Conservation (phyloP, 2,329 filamentous ascomycete species). For the Fusarium globosum region DNA sequence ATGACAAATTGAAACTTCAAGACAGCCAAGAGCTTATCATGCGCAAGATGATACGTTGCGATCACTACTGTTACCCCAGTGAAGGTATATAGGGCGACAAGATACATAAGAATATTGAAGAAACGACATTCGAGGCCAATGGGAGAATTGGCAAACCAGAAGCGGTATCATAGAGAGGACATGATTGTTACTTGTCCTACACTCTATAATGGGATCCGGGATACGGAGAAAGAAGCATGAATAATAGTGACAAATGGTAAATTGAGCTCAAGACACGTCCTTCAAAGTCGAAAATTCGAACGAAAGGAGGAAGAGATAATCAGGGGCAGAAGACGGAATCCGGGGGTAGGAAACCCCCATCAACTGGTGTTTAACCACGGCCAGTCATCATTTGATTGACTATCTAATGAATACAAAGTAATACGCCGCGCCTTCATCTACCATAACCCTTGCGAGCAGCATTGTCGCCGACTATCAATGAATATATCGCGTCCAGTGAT, state of each 20-base stretch:
- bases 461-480: not conserved
- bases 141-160: not conserved
- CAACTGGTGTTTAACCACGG: not conserved
- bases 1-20: not conserved
- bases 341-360: not conserved
- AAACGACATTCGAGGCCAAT: not conserved
- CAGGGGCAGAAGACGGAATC: not conserved
- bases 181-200: not conserved
- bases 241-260: not conserved
- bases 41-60: not conserved
- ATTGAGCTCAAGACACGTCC: not conserved
- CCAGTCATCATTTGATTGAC: conserved; percentile 2
- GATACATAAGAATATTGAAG: not conserved
- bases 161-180: not conserved
- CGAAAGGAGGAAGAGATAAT: not conserved
- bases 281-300: not conserved
- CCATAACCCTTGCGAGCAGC: conserved; percentile 13
- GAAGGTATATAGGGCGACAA: not conserved
- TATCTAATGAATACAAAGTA: not conserved
- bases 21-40: not conserved
- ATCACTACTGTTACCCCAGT: not conserved
- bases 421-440: conserved; percentile 19
- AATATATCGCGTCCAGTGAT: not conserved
- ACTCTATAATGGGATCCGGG: not conserved
- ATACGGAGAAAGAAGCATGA: not conserved